phyloP scores from a whole-genome alignment of 2,329 filamentous ascomycete species.

The Byssothecium circinans region DNA sequence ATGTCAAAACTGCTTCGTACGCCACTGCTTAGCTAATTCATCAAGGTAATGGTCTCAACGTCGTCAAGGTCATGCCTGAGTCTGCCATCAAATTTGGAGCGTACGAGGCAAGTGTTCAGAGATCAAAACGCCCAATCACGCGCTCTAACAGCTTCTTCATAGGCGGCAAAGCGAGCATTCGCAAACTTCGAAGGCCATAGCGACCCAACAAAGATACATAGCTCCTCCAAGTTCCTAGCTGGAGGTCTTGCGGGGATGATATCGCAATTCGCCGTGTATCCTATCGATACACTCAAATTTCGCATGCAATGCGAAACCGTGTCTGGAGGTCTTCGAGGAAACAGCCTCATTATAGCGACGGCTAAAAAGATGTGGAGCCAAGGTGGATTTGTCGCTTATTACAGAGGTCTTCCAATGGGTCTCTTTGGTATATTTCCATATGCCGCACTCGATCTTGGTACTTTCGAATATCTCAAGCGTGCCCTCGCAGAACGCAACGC shows the following conservation, averaged over 20 bases:
- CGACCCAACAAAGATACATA: conserved; percentile 76
- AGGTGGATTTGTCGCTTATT: conserved; percentile 75
- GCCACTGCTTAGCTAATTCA: conserved; percentile 14
- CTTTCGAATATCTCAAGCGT: conserved; percentile 89
- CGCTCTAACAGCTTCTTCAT: conserved; percentile 14
- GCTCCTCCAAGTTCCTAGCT: conserved; percentile 84
- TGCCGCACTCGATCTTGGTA: conserved; percentile 92
- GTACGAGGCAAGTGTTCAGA: conserved; percentile 66
- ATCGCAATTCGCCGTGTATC: conserved; percentile 95
- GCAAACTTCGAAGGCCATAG: conserved; percentile 85
- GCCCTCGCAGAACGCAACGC: conserved; percentile 71
- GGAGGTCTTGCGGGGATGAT: conserved; percentile 89
- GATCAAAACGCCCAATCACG: background rate
- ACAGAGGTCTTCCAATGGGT: conserved; percentile 91
- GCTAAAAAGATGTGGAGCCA: conserved; percentile 82
- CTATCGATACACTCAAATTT: conserved; percentile 80
- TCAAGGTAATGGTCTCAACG: conserved; percentile 90
- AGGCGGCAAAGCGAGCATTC: conserved; percentile 84
- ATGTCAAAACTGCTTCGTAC: conserved; percentile 36
- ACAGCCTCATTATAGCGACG: conserved; percentile 78
- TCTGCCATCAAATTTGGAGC: conserved; percentile 98
- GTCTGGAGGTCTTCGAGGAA: conserved; percentile 78
- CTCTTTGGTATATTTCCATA: conserved; percentile 97
- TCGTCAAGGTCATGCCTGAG: conserved; percentile 97
- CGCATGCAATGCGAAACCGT: conserved; percentile 95